Evolutionary conservation across 768 basidiomycete genomes (phyloP), one percentile per base, ranked within the genome.

Genomic region (Boletus vinaceobasis): DNA sequence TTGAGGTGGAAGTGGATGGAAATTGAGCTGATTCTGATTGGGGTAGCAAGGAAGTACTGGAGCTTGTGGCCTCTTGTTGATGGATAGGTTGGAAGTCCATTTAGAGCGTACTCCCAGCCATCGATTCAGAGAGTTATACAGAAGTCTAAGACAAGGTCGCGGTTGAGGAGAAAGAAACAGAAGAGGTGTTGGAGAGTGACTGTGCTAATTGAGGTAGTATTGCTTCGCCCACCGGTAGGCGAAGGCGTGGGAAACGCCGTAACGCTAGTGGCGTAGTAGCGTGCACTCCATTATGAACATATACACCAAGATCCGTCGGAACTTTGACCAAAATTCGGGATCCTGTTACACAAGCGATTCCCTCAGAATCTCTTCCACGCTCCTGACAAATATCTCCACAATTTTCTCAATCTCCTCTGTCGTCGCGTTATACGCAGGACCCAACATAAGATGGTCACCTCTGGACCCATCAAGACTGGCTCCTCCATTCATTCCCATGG

Each of bases 21-120:
- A 71, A 40, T 53, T 60, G 63, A 48, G 37, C 47, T 50, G 57
- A 60, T 67, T 71, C 69, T 71, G 69, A 72, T 73, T 72, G 71
- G 71, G 77, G 69, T 65, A 73, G 75, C 68, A 74, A 71, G 65
- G 58, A 62, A 59, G 57, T 68, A 74, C 79, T 85, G 73, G 82
- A 80, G 81, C 73, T 76, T 73, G 80, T 81, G 81, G 84, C 84
- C 82, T 85, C 82, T 79, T 80, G 80, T 67, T 79, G 77, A 78
- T 88, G 75, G 68, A 73, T 74, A 76, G 79, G 82, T 88, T 82
- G 81, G 83, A 87, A 83, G 86, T 91, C 89, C 89, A 91, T 91
- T 90, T 90, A 90, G 87, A 83, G 78, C 77, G 81, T 84, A 80
- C 85, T 74, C 83, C 82, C 85, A 85, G 88, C 88, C 88, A 91